A percentile compares a stretch with the other conserved stretches of the same genome.
These are phyloP conservation scores for Botryotinia globosa DNA, from an alignment of 2,329 filamentous ascomycete species.

Conservation along the genomic window DNA sequence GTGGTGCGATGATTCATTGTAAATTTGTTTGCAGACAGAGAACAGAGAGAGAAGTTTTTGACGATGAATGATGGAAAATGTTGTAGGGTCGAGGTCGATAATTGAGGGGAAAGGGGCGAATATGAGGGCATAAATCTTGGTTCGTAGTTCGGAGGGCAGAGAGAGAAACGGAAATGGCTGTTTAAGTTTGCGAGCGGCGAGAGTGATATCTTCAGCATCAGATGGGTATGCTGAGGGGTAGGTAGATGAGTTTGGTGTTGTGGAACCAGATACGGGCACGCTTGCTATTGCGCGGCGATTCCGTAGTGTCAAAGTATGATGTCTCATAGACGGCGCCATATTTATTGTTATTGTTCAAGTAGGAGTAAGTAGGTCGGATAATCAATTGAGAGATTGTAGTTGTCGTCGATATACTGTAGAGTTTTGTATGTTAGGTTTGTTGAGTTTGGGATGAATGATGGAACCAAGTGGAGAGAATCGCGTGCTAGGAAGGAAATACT, in stretches of 20 bases:
- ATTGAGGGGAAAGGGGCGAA: slow-evolving; percentile 54
- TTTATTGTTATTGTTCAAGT: background rate
- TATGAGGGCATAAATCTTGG: slow-evolving; percentile 64
- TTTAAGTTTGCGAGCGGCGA: slow-evolving; percentile 11
- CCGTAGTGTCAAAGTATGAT: slow-evolving; percentile 5
- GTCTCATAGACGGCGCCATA: slow-evolving; percentile 7
- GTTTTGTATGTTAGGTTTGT: background rate
- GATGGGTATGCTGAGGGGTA: slow-evolving; percentile 33
- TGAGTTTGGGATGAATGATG: background rate
- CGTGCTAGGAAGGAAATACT: background rate
- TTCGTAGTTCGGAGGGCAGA: slow-evolving; percentile 66
- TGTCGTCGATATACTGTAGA: background rate
- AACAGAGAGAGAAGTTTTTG: slow-evolving; percentile 55
- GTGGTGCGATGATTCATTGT: slow-evolving; percentile 60
- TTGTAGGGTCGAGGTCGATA: slow-evolving; percentile 65
- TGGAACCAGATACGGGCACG: slow-evolving; percentile 15
- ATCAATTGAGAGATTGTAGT: background rate
- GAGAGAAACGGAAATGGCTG: slow-evolving; percentile 61
- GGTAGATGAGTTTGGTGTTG: slow-evolving; percentile 26
- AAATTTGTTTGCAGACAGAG: slow-evolving; percentile 58
- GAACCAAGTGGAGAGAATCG: background rate
- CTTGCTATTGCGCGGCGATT: slow-evolving; percentile 7
- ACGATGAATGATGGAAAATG: slow-evolving; percentile 60
- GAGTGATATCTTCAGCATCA: slow-evolving; percentile 32
- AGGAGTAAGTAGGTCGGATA: background rate